These are phyloP conservation scores for Hyphopichia pseudoburtonii DNA, from an alignment of 1,139 yeast genomes.

Conservation along the genomic window DNA sequence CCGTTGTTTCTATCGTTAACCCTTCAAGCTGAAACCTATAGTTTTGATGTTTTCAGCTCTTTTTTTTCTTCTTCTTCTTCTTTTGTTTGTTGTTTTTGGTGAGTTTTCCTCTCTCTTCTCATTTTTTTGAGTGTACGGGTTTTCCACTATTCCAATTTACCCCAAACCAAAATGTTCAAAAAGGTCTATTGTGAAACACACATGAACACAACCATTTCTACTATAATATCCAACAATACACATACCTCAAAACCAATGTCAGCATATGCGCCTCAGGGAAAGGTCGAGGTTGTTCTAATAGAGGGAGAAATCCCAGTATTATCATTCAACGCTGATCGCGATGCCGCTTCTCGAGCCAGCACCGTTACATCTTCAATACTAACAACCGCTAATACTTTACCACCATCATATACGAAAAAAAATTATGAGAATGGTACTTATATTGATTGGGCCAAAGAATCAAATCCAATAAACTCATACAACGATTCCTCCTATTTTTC, in stretches of 20 bases:
- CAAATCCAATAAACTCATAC: conserved; percentile 7
- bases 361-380: neutral
- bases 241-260: neutral
- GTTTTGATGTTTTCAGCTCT: too few species aligned
- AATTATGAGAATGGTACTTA: conserved; percentile 32
- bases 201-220: too few species aligned
- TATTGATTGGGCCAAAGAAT: conserved; percentile 35
- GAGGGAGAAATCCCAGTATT: conserved; percentile 1
- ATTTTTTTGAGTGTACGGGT: too few species aligned
- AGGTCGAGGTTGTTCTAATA: neutral
- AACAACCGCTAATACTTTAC: neutral
- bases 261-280: neutral
- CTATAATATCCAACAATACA: too few species aligned
- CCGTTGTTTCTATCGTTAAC: too few species aligned
- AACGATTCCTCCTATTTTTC: conserved; percentile 5
- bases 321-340: neutral
- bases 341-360: neutral
- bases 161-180: too few species aligned
- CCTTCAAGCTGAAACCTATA: too few species aligned
- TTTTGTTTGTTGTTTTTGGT: neutral
- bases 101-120: neutral
- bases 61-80: neutral
- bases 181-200: too few species aligned
- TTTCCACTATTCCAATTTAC: too few species aligned
- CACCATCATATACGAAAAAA: conserved; percentile 6